Evolutionary conservation across 2,329 filamentous ascomycete species (phyloP).

Genomic region (Penicillium olsonii): DNA sequence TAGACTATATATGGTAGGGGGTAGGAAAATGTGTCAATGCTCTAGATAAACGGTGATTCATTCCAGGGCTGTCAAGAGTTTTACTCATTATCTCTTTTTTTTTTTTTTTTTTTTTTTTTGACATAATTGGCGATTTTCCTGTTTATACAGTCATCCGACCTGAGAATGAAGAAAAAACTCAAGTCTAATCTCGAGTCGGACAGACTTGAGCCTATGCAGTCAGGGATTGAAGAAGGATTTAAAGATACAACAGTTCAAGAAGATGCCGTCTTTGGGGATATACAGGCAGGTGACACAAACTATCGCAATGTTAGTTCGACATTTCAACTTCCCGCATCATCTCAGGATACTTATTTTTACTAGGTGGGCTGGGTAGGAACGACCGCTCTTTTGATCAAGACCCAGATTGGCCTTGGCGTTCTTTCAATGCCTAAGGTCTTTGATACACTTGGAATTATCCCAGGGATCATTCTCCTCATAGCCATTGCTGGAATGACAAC

Average conservation of each 20-base stretch:
- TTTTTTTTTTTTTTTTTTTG: too few species aligned
- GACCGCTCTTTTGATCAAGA: slow-evolving; percentile 4
- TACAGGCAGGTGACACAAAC: neutral
- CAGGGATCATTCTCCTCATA: neutral
- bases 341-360: neutral
- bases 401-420: slow-evolving; percentile 7
- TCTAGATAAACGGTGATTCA: too few species aligned
- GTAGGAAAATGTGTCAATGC: too few species aligned
- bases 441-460: slow-evolving; percentile 1
- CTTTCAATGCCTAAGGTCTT: slow-evolving; percentile 3
- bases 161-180: neutral
- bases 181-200: neutral
- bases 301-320: slow-evolving; percentile 2
- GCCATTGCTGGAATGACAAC: slow-evolving; percentile 2
- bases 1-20: too few species aligned
- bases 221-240: neutral
- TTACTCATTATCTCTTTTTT: too few species aligned
- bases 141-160: too few species aligned
- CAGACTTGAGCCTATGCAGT: neutral
- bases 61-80: too few species aligned
- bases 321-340: too few species aligned
- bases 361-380: slow-evolving; percentile 7
- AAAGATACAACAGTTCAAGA: neutral
- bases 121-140: too few species aligned
- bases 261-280: slow-evolving; percentile 4